Base-by-base conservation (phyloP, 768 basidiomycete species). In the Leucocoprinus birnbaumii region DNA sequence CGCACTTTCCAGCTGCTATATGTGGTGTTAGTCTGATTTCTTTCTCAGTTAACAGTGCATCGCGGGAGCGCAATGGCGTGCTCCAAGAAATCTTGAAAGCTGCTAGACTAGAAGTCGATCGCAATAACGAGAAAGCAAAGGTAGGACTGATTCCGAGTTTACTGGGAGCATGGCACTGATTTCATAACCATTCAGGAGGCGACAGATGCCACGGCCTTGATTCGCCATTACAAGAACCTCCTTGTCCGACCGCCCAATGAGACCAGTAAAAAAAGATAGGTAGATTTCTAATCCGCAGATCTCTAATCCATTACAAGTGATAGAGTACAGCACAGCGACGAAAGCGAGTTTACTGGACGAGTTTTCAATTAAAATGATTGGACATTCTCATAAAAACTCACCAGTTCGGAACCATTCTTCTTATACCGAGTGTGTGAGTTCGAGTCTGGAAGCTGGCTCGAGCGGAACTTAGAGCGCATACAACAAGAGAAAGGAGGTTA, bases 141-240 rank as follows among this genome's bases (percentile, higher is more conserved):
- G 77, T 73, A 53, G 10, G 42, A 22, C 14, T 2, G 6, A n/a
- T 11, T 22, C 16, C 47, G n/a, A 16, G 35, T 16, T 38, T 22
- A 21, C 24, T 31, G 8, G 4, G 45, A 27, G 37, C 27, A 26
- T 19, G 26, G 27, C 24, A 19, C 9, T 26, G 8, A 34, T 11
- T 25, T 48, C 27, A 49, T 10, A n/a, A 45, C 11, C 8, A 11
- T 16, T 27, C 55, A 75, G 73, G 43, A 54, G 53, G 69, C 70
- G 6, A 68, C 68, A 19, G 73, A 75, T 48, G 71, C 73, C 14
- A 64, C 69, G 11, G 63, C 60, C 14, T 56, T 72, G 25, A 71
- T 73, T 55, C 71, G 68, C 54, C 63, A 69, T 47, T 72, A 68
- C 55, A 73, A 75, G 54, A 60, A 59, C 26, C 62, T 73, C 21